Conservation (phyloP, 371 early-diverging fungal species). For the Lichtheimia ornata region DNA sequence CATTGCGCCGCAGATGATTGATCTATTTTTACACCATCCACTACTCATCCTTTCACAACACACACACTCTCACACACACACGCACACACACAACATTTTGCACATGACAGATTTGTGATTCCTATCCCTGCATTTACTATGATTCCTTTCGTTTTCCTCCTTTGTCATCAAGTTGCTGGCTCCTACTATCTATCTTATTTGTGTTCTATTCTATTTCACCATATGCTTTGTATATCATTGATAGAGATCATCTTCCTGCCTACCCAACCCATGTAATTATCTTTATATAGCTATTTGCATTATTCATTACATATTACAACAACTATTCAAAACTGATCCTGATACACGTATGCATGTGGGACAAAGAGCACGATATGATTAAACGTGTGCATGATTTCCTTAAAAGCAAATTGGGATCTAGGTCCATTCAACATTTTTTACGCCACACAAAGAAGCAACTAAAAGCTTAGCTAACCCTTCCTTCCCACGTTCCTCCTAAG, state of each 20-base stretch:
- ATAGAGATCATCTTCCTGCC: not conserved
- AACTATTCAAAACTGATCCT: not conserved
- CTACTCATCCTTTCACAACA: not conserved
- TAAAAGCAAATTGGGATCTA: too few relatives aligned
- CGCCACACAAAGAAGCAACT: too few relatives aligned
- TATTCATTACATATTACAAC: not conserved
- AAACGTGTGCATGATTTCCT: too few relatives aligned
- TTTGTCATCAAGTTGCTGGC: not conserved
- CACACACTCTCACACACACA: not conserved
- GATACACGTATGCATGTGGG: not conserved
- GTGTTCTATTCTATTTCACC: not conserved
- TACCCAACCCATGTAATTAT: not conserved
- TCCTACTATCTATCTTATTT: conserved; percentile 4
- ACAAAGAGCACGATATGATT: not conserved
- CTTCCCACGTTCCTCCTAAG: too few relatives aligned
- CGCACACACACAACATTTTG: not conserved
- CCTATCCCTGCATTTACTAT: conserved; percentile 4
- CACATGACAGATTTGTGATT: conserved; percentile 3
- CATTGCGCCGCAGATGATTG: conserved; percentile 8
- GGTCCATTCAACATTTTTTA: too few relatives aligned
- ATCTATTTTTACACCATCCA: conserved; percentile 1
- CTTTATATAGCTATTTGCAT: not conserved
- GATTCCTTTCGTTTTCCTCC: conserved; percentile 2
- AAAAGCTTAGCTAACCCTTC: too few relatives aligned
- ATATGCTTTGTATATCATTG: not conserved